Evolutionary conservation across 352 stramenopile species (phyloP).

Genomic region (Phytopythium delawarense): DNA sequence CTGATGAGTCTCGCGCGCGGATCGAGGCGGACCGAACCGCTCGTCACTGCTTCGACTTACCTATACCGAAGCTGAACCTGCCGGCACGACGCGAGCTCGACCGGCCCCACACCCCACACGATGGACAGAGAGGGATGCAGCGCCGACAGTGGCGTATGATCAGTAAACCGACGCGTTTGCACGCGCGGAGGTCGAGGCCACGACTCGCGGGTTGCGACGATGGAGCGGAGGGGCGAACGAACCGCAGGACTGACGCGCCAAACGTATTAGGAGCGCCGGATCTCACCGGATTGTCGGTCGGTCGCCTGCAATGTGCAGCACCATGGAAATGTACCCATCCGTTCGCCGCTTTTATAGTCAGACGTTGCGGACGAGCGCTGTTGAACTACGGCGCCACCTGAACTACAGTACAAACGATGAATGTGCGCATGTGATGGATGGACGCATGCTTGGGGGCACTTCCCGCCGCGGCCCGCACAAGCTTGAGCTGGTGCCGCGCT

Average conservation of each 20-base stretch:
- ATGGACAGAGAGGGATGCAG: neutral
- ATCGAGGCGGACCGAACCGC: neutral
- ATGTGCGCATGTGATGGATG: no score
- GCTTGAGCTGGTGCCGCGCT: no score
- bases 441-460: no score
- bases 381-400: no score
- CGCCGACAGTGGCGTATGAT: neutral
- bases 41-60: neutral
- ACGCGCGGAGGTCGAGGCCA: no score
- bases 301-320: no score
- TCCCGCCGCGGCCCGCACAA: no score
- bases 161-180: neutral
- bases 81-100: no score
- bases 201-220: neutral
- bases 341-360: no score
- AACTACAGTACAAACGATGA: no score
- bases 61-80: neutral
- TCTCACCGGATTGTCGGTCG: neutral
- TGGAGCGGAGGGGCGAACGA: neutral
- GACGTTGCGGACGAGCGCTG: no score
- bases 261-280: neutral
- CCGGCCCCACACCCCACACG: neutral
- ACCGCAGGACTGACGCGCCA: neutral
- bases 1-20: neutral
- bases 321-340: no score